A percentile compares a stretch with the other conserved stretches of the same genome.
These are phyloP conservation scores for Cryptococcus jaspeensis DNA, from an alignment of 1,284 basidiomycete genomes.

Conservation along the genomic window DNA sequence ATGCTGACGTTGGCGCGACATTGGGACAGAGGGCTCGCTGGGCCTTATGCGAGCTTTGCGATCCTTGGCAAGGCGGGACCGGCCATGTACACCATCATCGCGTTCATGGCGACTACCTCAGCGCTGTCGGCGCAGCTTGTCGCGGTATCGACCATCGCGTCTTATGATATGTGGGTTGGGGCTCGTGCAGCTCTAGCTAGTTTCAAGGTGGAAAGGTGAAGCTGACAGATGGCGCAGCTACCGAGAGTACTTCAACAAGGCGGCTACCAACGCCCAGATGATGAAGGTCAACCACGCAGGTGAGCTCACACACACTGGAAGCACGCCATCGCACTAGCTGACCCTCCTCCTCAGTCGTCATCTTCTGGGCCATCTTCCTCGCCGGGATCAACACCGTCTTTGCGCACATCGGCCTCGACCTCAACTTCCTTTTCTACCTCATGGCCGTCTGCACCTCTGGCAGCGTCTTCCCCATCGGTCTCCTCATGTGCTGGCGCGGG, in stretches of 20 bases:
- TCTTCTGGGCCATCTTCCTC: slow-evolving; percentile 12
- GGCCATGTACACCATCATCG: slow-evolving; percentile 40
- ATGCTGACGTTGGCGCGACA: not conserved
- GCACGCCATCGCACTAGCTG: slow-evolving; percentile 63
- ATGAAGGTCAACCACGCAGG: slow-evolving; percentile 53
- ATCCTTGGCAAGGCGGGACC: slow-evolving; percentile 71
- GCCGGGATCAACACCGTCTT: slow-evolving; percentile 15
- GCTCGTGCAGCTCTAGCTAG: no score
- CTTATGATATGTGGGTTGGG: slow-evolving; percentile 66
- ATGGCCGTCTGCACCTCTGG: slow-evolving; percentile 20
- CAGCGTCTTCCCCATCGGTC: slow-evolving; percentile 76
- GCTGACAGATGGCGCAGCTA: not conserved
- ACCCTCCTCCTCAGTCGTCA: slow-evolving; percentile 59
- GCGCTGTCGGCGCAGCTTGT: slow-evolving; percentile 87
- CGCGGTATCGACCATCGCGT: slow-evolving; percentile 72
- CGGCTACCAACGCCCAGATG: slow-evolving; percentile 61
- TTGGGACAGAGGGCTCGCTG: slow-evolving; percentile 39
- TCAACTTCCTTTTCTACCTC: slow-evolving; percentile 17
- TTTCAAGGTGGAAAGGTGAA: no score
- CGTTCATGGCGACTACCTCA: slow-evolving; percentile 66
- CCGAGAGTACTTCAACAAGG: slow-evolving; percentile 58
- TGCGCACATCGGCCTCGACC: slow-evolving; percentile 17
- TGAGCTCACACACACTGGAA: slow-evolving; percentile 67
- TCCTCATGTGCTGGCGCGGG: slow-evolving; percentile 74
- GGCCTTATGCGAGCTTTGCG: slow-evolving; percentile 64